Evolutionary conservation across 2,329 filamentous ascomycete genomes (phyloP).

Genomic region (Fusarium sterilihyphosum): DNA sequence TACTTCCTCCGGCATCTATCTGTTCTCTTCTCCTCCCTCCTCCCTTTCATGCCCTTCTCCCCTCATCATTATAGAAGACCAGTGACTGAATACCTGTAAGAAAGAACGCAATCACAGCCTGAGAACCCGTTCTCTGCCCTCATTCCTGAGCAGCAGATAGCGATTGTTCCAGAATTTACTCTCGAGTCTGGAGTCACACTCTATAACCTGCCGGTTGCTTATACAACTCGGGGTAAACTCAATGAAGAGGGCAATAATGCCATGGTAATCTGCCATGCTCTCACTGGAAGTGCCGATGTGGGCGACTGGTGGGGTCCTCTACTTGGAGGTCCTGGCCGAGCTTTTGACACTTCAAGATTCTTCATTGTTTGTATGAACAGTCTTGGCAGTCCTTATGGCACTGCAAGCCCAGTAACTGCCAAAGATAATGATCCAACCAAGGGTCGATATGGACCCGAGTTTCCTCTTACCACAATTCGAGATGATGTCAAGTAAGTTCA

Average conservation of each 20-base stretch:
- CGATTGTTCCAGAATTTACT: conserved; percentile 86
- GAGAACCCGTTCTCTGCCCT: conserved; percentile 91
- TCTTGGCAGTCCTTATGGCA: conserved; percentile 85
- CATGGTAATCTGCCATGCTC: conserved; percentile 83
- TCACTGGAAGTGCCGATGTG: conserved; percentile 87
- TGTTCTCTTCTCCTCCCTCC: background rate
- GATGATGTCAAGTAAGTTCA: conserved; percentile 88
- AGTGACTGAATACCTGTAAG: conserved; percentile 72
- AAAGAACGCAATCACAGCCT: conserved; percentile 74
- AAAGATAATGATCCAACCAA: conserved; percentile 81
- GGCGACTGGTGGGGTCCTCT: conserved; percentile 90
- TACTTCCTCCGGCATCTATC: background rate
- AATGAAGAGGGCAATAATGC: conserved; percentile 70
- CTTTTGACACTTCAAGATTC: conserved; percentile 84
- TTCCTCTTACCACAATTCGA: conserved; percentile 92
- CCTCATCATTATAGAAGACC: conserved; percentile 46
- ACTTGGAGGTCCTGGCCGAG: conserved; percentile 78
- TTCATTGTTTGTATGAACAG: conserved; percentile 90
- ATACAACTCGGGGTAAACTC: conserved; percentile 72
- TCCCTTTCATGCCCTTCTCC: background rate
- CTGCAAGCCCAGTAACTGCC: conserved; percentile 87
- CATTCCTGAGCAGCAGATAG: conserved; percentile 89
- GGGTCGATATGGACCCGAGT: conserved; percentile 91
- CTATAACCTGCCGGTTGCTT: conserved; percentile 77
- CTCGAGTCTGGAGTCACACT: conserved; percentile 92